Conservation (phyloP, 1,284 basidiomycete genomes). For the Naganishia sp. region DNA sequence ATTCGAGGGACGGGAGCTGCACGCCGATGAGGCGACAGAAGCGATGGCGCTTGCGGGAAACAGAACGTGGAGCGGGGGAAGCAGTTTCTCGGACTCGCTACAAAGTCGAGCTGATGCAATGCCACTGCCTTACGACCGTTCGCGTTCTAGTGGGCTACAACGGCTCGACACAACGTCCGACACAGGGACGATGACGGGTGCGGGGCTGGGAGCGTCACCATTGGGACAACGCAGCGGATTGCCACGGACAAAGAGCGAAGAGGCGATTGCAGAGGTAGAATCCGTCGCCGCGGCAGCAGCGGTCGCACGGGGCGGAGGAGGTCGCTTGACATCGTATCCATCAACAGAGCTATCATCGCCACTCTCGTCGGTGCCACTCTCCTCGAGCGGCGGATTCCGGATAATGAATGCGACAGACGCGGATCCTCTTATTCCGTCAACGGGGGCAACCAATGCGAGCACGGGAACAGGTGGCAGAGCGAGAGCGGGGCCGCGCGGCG, state of each 20-base stretch:
- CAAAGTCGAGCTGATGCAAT: slow-evolving; percentile 2
- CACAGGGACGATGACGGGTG: neutral
- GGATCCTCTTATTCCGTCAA: slow-evolving; percentile 22
- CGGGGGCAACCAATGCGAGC: neutral
- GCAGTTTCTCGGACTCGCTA: slow-evolving; percentile 4
- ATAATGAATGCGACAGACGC: slow-evolving; percentile 28
- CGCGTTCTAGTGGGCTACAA: neutral
- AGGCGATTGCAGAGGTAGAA: slow-evolving; percentile 18
- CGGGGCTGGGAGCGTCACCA: neutral
- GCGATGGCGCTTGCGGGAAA: neutral
- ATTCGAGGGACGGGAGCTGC: slow-evolving; percentile 18
- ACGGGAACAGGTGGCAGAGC: neutral
- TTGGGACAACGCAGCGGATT: neutral
- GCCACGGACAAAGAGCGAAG: slow-evolving; percentile 20
- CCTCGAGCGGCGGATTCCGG: slow-evolving; percentile 23
- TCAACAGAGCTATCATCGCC: neutral
- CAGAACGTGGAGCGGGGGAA: slow-evolving; percentile 11
- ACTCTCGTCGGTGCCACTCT: neutral
- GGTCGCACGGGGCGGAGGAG: neutral
- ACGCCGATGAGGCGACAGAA: slow-evolving; percentile 17
- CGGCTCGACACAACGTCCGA: slow-evolving; percentile 16
- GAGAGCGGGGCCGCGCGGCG: neutral
- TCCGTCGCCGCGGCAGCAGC: neutral
- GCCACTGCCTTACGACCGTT: too few species aligned
- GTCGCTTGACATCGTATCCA: neutral